Evolutionary conservation across 176 grass and related monocot species (phyloP), one percentile per base, ranked within the genome.

Genomic region (Oryza meridionalis): DNA sequence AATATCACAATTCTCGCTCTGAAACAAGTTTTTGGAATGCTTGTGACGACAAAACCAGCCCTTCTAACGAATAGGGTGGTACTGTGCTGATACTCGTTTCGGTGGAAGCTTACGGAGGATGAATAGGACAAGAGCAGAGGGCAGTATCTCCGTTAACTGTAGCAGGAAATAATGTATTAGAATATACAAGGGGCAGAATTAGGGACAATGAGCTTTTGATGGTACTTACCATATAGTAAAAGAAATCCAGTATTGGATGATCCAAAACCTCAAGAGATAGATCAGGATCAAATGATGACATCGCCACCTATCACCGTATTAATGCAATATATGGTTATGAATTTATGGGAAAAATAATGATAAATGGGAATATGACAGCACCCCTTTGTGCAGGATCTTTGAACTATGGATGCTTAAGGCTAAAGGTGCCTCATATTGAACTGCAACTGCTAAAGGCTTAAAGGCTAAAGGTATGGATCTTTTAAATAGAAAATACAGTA

Each of bases 61-160:
- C 24, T 71, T 72, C 79, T 89, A 92, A 16, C 38, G 90, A 69
- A 97, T 92, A 71, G 92, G 81, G 11, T 94, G 83, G 65, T 94
- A 86, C 27, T 94, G 94, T 1, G 76, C 92, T 10, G 90, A 85
- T 17, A 90, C 90, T 82, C 88, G 88, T 67, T 97, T 94, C 0
- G 94, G 94, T 19, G 94, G 94, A 70, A 97, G 92, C 50, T 92
- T 97, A 17, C 94, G 90, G 14, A 97, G 92, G 83, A 97, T 83
- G 70, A 92, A 97, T 79, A 94, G 86, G 50, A 97, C 94, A 64
- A 97, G 94, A 13, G 92, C 92, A 40, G 90, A 94, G 11, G 94
- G 94, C 45, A 97, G 31, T 92, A 97, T 87, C 83, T 97, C 94
- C 22, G 94, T 90, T 47, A 92, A 76, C 94, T 96, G 67, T 58